Evolutionary conservation across 2,329 filamentous ascomycete species (phyloP).

Genomic region (Xylariaceae sp.): DNA sequence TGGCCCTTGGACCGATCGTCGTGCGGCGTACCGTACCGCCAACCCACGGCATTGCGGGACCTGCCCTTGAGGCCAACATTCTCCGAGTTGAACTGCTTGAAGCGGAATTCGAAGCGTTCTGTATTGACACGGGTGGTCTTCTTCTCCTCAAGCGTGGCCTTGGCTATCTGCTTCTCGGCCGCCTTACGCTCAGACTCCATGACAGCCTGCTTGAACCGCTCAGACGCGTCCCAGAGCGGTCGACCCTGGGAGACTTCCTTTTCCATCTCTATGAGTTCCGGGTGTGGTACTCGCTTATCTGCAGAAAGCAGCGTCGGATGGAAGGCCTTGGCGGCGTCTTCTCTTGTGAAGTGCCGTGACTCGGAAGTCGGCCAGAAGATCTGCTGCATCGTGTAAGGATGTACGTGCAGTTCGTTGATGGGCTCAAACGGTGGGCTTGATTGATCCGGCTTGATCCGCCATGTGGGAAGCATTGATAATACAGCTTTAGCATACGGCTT

Average conservation of each 20-base stretch:
- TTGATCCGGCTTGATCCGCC: conserved; percentile 59
- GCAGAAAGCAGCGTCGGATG: conserved; percentile 65
- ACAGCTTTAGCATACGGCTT: conserved; percentile 79
- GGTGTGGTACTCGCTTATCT: conserved; percentile 67
- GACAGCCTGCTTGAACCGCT: conserved; percentile 48
- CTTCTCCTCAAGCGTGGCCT: conserved; percentile 43
- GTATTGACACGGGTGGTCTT: conserved; percentile 55
- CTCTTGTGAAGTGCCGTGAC: conserved; percentile 67
- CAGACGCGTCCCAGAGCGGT: conserved; percentile 46
- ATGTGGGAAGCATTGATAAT: conserved; percentile 79
- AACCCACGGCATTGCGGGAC: conserved; percentile 60
- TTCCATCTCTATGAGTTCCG: conserved; percentile 65
- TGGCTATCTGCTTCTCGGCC: conserved; percentile 46
- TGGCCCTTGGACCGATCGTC: conserved; percentile 68
- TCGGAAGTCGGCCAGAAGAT: conserved; percentile 70
- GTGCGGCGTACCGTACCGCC: conserved; percentile 68
- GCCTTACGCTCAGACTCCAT: conserved; percentile 53
- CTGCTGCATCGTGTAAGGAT: conserved; percentile 66
- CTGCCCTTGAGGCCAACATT: conserved; percentile 62
- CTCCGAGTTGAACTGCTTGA: conserved; percentile 65
- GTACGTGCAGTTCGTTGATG: conserved; percentile 70
- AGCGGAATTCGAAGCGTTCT: conserved; percentile 67
- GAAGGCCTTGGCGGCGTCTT: conserved; percentile 71
- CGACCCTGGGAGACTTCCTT: conserved; percentile 51
- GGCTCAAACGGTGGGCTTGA: conserved; percentile 60